These are phyloP conservation scores for Chloranthus sessilifolius DNA, from an alignment of 164 flowering plant genomes.

Conservation along the genomic window DNA sequence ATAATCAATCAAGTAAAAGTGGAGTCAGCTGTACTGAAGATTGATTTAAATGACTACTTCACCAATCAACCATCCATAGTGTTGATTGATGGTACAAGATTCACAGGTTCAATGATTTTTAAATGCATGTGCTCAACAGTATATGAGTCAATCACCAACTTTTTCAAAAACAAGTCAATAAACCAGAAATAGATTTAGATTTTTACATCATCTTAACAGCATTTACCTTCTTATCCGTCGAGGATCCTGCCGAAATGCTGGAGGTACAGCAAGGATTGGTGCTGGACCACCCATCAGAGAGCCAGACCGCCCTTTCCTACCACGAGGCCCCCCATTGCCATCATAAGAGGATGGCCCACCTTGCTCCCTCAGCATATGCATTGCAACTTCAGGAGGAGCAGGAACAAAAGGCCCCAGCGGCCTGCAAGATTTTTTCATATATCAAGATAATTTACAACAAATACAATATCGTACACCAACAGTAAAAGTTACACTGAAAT, in stretches of 20 bases:
- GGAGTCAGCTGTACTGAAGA: too few relatives aligned
- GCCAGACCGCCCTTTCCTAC: conserved; percentile 62
- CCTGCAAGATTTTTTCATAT: conserved; percentile 38
- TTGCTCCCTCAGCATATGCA: conserved; percentile 89
- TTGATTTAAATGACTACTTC: too few relatives aligned
- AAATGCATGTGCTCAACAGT: too few relatives aligned
- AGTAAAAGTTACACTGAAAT: not conserved
- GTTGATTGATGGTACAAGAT: too few relatives aligned
- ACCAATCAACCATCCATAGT: too few relatives aligned
- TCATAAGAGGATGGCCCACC: conserved; percentile 84
- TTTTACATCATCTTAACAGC: too few relatives aligned
- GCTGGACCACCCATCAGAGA: conserved; percentile 54
- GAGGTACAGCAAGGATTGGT: conserved; percentile 58
- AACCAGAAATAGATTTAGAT: too few relatives aligned
- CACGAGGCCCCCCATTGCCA: conserved; percentile 35
- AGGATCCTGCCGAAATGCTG: conserved; percentile 87
- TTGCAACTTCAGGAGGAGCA: conserved; percentile 99
- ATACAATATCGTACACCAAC: not conserved
- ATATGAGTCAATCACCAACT: too few relatives aligned
- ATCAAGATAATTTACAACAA: conserved; percentile 4
- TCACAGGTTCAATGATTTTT: too few relatives aligned
- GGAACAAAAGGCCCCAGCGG: conserved; percentile 99
- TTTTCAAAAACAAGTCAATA: too few relatives aligned
- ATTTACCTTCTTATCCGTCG: conserved; percentile 81
- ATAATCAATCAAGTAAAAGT: too few relatives aligned